Percentiles rank a stretch among this genome's conserved stretches.
phyloP scores from a whole-genome alignment of 495 filamentous ascomycete genomes.

The Neurospora africana region DNA sequence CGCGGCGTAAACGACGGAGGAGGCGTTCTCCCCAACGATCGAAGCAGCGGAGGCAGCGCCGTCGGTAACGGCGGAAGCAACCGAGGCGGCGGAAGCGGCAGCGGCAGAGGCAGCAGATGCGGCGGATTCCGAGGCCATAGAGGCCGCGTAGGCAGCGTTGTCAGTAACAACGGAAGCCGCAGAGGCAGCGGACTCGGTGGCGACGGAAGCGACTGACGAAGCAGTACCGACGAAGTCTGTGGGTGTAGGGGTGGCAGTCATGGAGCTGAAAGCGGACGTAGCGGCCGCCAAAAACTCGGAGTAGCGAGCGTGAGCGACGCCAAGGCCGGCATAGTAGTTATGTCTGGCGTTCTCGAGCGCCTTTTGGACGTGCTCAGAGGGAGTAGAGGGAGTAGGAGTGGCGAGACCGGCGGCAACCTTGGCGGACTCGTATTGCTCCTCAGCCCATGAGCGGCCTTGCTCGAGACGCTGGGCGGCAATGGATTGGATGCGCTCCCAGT shows the following conservation, averaged over 20 bases:
- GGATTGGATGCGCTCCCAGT: conserved; percentile 36
- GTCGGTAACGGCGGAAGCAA: not conserved
- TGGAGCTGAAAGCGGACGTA: conserved; percentile 46
- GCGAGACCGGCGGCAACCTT: conserved; percentile 45
- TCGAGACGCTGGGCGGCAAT: conserved; percentile 54
- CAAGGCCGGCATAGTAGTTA: conserved; percentile 69
- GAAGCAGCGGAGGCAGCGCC: conserved; percentile 28
- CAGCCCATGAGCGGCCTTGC: conserved; percentile 54
- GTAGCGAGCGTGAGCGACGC: conserved; percentile 66
- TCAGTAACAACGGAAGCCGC: conserved; percentile 22
- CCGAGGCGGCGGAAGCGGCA: conserved; percentile 32
- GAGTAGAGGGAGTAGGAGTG: conserved; percentile 41
- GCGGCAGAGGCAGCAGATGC: conserved; percentile 38
- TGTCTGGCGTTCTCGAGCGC: conserved; percentile 51
- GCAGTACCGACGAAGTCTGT: conserved; percentile 33
- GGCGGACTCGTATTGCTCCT: conserved; percentile 50
- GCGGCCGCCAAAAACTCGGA: conserved; percentile 61
- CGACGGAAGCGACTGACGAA: conserved; percentile 24
- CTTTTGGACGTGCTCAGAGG: conserved; percentile 37
- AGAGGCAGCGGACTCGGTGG: conserved; percentile 22
- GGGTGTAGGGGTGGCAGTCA: conserved; percentile 39
- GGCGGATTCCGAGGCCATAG: conserved; percentile 11
- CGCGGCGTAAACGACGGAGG: conserved; percentile 20
- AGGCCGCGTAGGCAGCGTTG: conserved; percentile 17
- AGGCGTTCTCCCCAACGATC: conserved; percentile 15